Base-by-base conservation (phyloP, 2,329 filamentous ascomycete genomes). In the Sporothrix pseudoabietina region DNA sequence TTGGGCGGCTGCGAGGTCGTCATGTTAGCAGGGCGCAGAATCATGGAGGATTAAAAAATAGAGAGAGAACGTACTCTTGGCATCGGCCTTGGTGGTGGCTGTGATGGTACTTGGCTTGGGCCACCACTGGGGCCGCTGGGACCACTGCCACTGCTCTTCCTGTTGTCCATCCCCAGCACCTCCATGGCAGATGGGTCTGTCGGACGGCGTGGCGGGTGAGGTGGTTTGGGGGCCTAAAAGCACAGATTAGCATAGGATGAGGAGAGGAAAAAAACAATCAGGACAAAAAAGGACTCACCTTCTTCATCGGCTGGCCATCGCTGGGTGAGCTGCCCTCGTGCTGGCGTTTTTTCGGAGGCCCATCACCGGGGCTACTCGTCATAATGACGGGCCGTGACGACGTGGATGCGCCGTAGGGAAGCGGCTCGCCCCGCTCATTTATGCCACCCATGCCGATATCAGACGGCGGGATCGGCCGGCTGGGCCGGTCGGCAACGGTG, bases 111-210 rank as follows among this genome's bases (percentile, higher is more conserved):
- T 39, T 39, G n/a, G 35, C 47, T 39, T 22, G 19, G 12, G 6
- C 30, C 41, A 19, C 59, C 59, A 52, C 44, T 32, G 39, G 8
- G 39, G 44, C 10, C 32, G 73, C 78, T 44, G 22, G 77, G 74
- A 63, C 76, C 75, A 30, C 71, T 57, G 82, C 16, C 32, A 19
- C 19, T n/a, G 57, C 61, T n/a, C 22, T 44, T 47, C 14, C 77
- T 80, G 47, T 65, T 68, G 69, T 52, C 44, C 75, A 88, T 78
- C 7, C 85, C 85, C 63, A 87, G 80, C 26, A 85, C 83, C 72
- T 85, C 83, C 84, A 87, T 85, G 22, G 85, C 86, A 1, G 86
- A 86, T 1, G 86, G 86, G 71, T 88, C 86, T 9, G 77, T 79
- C 9, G 80, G 78, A 59, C 78, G 78, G 35, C 74, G 76, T 30